Evolutionary conservation across 2,329 filamentous ascomycete genomes (phyloP), one percentile per base, ranked within the genome.

Genomic region (Colletotrichum trifolii): DNA sequence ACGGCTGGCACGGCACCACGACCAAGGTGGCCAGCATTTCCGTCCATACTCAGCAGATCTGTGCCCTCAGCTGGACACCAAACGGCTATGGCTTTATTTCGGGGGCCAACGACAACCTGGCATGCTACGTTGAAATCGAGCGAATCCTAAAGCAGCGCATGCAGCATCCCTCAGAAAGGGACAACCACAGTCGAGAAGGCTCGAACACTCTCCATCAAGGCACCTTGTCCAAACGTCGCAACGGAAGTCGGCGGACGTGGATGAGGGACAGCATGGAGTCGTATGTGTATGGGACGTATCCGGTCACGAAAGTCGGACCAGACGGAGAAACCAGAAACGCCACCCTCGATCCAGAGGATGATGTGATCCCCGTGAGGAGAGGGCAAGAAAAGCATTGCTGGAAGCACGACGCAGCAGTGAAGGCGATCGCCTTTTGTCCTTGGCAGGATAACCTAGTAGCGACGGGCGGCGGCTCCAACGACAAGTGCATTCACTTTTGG

Each of bases 401-500:
- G 87, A 77, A 83, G 10, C 93, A 99, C 75, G 88, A 88, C 34
- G 95, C 95, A 1, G 96, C 96, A 2, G 92, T 98, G 69, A 99
- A 99, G 77, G 96, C 96, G 38, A 96, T 98, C 70, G 94, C 96
- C 2, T 98, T 98, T 77, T 97, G 95, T 68, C 95, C 96, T 0
- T 99, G 94, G 95, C 91, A 95, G 61, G 87, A 91, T 33, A 91
- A 91, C 4, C 84, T 99, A 5, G 79, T 99, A 43, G 96, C 96
- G 12, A 96, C 95, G 1, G 94, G 96, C 3, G 95, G 96, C 43
- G 96, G 96, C 33, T 95, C 92, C 49, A 97, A 96, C 72, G 95
- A 99, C 79, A 93, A 93, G 71, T 93, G 93, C 75, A 97, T 99
- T 63, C 94, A 97, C 78, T 99, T 99, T 81, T 97, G 91, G 77